These are phyloP conservation scores for Pythium phragmitis DNA, from an alignment of 352 stramenopile genomes.

Conservation along the genomic window DNA sequence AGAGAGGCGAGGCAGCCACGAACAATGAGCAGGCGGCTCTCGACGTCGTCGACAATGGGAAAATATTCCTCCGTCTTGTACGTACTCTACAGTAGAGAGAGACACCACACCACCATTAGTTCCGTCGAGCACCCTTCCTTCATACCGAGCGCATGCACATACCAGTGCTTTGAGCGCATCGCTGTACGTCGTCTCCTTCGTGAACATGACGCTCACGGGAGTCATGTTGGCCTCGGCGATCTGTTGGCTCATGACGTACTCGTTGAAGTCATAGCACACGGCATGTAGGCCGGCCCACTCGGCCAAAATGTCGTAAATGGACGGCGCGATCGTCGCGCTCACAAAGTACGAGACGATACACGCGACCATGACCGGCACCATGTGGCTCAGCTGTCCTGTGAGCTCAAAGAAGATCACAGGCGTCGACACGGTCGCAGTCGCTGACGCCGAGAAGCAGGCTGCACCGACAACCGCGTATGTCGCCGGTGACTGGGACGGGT, in stretches of 20 bases:
- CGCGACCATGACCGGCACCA: conserved; percentile 81
- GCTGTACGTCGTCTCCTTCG: conserved; percentile 70
- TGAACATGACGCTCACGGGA: conserved; percentile 56
- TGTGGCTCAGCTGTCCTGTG: conserved; percentile 77
- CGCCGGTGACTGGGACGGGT: conserved; percentile 65
- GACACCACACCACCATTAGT: neutral
- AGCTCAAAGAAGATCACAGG: conserved; percentile 88
- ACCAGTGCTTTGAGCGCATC: conserved; percentile 68
- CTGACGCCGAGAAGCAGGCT: conserved; percentile 88
- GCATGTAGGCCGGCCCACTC: conserved; percentile 77
- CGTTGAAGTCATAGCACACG: conserved; percentile 82
- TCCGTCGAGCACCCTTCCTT: too few species aligned
- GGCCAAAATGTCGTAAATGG: conserved; percentile 84
- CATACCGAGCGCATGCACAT: neutral
- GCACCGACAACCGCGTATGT: conserved; percentile 92
- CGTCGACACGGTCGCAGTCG: conserved; percentile 89
- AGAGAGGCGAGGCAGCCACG: conserved; percentile 8
- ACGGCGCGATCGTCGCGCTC: conserved; percentile 68
- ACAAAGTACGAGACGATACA: conserved; percentile 84
- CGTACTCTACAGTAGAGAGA: conserved; percentile 39
- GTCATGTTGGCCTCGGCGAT: conserved; percentile 67
- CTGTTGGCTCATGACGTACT: conserved; percentile 71
- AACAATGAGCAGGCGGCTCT: conserved; percentile 56
- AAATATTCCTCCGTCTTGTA: conserved; percentile 84
- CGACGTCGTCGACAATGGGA: conserved; percentile 62